Evolutionary conservation across 305 asterid genomes (phyloP), one percentile per base, ranked within the genome.

Genomic region (Solanum chacoense): DNA sequence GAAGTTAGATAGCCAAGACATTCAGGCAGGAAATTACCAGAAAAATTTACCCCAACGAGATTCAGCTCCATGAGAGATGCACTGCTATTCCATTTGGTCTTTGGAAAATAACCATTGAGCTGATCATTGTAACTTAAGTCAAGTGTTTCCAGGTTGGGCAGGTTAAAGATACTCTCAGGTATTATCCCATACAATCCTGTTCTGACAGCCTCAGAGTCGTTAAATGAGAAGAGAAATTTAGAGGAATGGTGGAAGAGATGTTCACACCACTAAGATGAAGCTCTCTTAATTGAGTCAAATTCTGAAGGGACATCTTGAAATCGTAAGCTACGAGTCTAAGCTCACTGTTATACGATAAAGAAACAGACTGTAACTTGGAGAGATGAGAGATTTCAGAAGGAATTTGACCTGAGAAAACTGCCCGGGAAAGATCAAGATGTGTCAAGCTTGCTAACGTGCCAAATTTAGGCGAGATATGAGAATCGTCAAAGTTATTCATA

Each of bases 11-110:
- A 10, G 34, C 89, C 90, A 69, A 91, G 29, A 14, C 89, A 67
- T 11, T 78, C 88, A 2, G 91, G 91, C 31, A 73, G 77, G 16
- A 91, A 4, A 79, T 85, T 28, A 20, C 90, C 89, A 7, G 42
- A 76, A 3, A 91, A 72, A 31, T 63, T 73, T 4, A 90, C 84
- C 0, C 0, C 0, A 11, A 16, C 24, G n/a, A 89, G 26, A 38
- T 63, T 45, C 20, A 91, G 45, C 5, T 72, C 20, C 29, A 16
- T 63, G n/a, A 90, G 63, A 4, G 31, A 34, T 34, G 83, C 45
- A 75, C 45, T 35, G 16, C 42, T 20, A 20, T 74, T 74, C 80
- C 80, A 74, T 74, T 74, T 29, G 26, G 42, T 74, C 4, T 34
- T 35, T 59, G 88, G 38, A 31, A 90, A 83, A 9, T 76, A 3